A percentile compares a stretch with the other conserved stretches of the same genome.
These are phyloP conservation scores for Alliaria petiolata DNA, from an alignment of 345 rosid genomes.

Conservation along the genomic window DNA sequence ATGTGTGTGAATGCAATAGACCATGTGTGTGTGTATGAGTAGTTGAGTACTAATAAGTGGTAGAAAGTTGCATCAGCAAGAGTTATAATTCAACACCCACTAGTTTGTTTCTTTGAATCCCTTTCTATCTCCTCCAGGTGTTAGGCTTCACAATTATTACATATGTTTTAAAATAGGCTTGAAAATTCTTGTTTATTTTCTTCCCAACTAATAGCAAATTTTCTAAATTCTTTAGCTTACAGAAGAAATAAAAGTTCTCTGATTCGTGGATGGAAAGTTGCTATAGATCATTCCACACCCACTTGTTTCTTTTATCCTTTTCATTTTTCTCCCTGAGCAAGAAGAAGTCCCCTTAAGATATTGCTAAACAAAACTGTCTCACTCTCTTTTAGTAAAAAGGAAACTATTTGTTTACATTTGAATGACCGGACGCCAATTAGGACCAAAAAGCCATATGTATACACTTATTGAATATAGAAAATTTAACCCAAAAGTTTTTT, in stretches of 20 bases:
- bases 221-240: background rate
- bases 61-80: slow-evolving; percentile 25
- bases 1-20: slow-evolving; percentile 14
- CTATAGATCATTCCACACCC: slow-evolving; percentile 14
- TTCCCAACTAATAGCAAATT: background rate
- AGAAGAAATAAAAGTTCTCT: background rate
- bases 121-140: slow-evolving; percentile 25
- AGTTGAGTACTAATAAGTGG: slow-evolving; percentile 21
- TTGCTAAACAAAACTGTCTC: slow-evolving; percentile 8
- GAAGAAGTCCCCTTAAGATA: slow-evolving; percentile 8
- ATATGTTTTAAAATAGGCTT: background rate
- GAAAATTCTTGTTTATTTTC: background rate
- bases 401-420: background rate
- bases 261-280: slow-evolving; percentile 9
- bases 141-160: background rate
- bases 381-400: background rate
- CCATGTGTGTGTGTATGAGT: background rate
- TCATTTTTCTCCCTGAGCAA: background rate
- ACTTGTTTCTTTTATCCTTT: slow-evolving; percentile 2
- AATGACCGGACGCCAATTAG: slow-evolving; percentile 4
- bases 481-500: background rate
- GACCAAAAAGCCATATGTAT: background rate
- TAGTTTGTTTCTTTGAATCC: slow-evolving; percentile 18
- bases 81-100: slow-evolving; percentile 24
- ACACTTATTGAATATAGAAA: background rate